Base-by-base conservation (phyloP, 1,284 basidiomycete species). In the Coriolopsis trogii region DNA sequence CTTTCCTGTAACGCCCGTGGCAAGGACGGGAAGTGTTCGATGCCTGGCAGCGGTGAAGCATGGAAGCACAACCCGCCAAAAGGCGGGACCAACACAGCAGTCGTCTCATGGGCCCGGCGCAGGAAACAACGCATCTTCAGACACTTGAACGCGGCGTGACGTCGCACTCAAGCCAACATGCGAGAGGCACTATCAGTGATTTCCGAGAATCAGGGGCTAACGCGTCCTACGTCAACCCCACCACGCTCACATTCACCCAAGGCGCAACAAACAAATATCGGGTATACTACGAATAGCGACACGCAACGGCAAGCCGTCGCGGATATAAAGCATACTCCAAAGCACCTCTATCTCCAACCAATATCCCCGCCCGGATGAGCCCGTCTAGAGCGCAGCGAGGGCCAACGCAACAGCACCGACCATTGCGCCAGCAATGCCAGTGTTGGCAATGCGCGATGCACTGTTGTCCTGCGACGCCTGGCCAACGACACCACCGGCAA, bases 401-500 rank as follows among this genome's bases (percentile, higher is more conserved):
- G 48, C 61, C 34, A 67, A 38, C 38, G 55, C 54, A 24, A 57
- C 49, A 9, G 55, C 64, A 26, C 61, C 64, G 28, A 65, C 41
- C n/a, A 64, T 18, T n/a, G 44, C 58, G 16, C 63, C 51, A 40
- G 59, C 54, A 30, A 53, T 44, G 36, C 62, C 63, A 10, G 58
- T 49, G 55, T 57, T 44, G 18, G 60, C 50, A 39, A 61, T 67
- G 26, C 62, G 53, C 37, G 68, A 64, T 1, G 64, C 67, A n/a
- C 64, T 57, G 25, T 50, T 63, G 37, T 46, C 33, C 4, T 42
- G n/a, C 25, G 24, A 39, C 29, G 28, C 41, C 37, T 46, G 39
- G 33, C 53, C 57, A 31, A 71, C 1, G 42, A 77, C 34, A 37
- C 78, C 69, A 13, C 60, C 49, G 0, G 74, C 73, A 41, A 86